A percentile compares a stretch with the other conserved stretches of the same genome.
These are phyloP conservation scores for Vaucheria bursata DNA, from an alignment of 352 stramenopile genomes.

Conservation along the genomic window DNA sequence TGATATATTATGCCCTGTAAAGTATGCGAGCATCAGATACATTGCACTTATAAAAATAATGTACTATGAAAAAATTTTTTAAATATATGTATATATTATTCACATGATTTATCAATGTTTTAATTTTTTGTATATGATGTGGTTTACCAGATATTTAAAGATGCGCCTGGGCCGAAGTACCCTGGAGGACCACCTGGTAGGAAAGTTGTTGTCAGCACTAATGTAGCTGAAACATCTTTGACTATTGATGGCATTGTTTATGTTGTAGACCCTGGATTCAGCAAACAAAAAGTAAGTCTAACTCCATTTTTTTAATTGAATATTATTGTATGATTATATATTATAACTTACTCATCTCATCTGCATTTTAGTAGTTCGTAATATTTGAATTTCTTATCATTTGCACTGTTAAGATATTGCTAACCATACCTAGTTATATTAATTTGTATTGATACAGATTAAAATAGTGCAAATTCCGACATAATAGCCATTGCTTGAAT, in stretches of 20 bases:
- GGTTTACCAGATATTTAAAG: constrained; percentile 81
- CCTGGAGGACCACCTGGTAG: constrained; percentile 65
- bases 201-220: constrained; percentile 90
- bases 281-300: constrained; percentile 91
- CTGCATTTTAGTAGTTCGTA: neutral
- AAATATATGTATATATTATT: too few relatives aligned
- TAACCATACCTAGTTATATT: too few relatives aligned
- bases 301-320: constrained; percentile 1
- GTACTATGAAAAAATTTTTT: too few relatives aligned
- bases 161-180: constrained; percentile 62
- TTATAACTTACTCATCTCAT: constrained; percentile 11
- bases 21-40: too few relatives aligned
- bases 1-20: too few relatives aligned
- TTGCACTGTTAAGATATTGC: too few relatives aligned
- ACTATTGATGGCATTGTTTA: constrained; percentile 99
- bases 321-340: constrained; percentile 3
- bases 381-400: constrained; percentile 1
- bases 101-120: too few relatives aligned
- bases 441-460: too few relatives aligned
- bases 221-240: constrained; percentile 98
- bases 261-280: constrained; percentile 98
- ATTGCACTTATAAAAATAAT: too few relatives aligned
- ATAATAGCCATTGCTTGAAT: too few relatives aligned
- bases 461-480: too few relatives aligned
- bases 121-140: too few relatives aligned